These are phyloP conservation scores for Rhizopogon parksii DNA, from an alignment of 1,284 basidiomycete genomes.

Conservation along the genomic window DNA sequence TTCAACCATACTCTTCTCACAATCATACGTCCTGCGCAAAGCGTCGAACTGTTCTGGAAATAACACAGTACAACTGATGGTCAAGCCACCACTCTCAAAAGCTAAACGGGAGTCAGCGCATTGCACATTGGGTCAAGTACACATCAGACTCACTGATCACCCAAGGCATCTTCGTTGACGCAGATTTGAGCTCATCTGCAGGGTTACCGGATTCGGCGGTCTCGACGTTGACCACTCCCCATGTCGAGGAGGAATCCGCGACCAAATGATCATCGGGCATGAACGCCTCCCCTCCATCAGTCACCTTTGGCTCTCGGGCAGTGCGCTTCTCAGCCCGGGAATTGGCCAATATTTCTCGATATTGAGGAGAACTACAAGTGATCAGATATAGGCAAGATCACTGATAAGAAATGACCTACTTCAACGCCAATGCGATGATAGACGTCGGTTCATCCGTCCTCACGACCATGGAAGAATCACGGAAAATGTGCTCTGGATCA, in stretches of 20 bases:
- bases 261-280: conserved; percentile 83
- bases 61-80: conserved; percentile 93
- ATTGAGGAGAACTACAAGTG: conserved; percentile 69
- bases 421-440: conserved; percentile 93
- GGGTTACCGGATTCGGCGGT: conserved; percentile 56
- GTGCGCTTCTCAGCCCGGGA: conserved; percentile 68
- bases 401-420: conserved; percentile 40
- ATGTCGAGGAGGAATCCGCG: conserved; percentile 75
- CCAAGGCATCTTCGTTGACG: conserved; percentile 77
- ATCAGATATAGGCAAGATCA: not conserved
- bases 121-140: conserved; percentile 1
- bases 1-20: conserved; percentile 90
- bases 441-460: conserved; percentile 97
- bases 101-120: conserved; percentile 39
- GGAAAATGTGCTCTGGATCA: conserved; percentile 88
- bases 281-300: conserved; percentile 68
- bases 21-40: conserved; percentile 85
- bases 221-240: conserved; percentile 80
- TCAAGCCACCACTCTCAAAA: conserved; percentile 85
- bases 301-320: conserved; percentile 58
- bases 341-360: conserved; percentile 76
- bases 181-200: conserved; percentile 66
- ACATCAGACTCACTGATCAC: conserved; percentile 52
- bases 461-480: conserved; percentile 92
- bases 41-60: conserved; percentile 98